Evolutionary conservation across 495 filamentous ascomycete species (phyloP), one percentile per base, ranked within the genome.

Genomic region (Platismatia glauca): DNA sequence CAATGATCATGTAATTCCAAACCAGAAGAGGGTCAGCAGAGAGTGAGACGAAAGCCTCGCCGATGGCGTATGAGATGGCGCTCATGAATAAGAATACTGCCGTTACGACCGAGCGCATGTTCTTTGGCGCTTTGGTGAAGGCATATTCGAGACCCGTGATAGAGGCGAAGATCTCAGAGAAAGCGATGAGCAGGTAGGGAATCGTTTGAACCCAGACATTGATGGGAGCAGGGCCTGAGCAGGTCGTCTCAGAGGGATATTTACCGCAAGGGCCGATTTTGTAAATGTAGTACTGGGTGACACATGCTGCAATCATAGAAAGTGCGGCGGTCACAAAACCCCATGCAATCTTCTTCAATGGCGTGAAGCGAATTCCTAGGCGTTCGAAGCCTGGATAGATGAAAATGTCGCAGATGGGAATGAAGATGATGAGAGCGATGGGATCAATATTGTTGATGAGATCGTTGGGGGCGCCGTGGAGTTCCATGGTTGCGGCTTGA

Each of bases 371-470:
- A 73, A 90, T 76, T 4, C 82, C 80, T 18, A 74, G 66, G 48
- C 79, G 82, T 58, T 86, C 82, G 16, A 92, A 73, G 13, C 68
- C 69, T 0, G 89, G 89, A 71, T 90, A 94, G 58, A 91, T 44
- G 59, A 89, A 48, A 7, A 78, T 72, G 67, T 94, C 89, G 63
- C 80, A 77, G 61, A 92, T 80, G 13, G 89, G 89, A 60, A 92
- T 90, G 67, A 91, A 81, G 72, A 94, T 88, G 71, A 92, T 80
- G 43, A 92, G 75, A 3, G 87, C 78, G 64, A 92, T 76, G 15
- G 89, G 88, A 70, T 92, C 85, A 31, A 93, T 79, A 70, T 92
- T 93, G 67, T 81, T 81, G 66, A 92, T 76, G 34, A 92, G 78
- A 69, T 93, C 89, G 75, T 91, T 89, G 55, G 89, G 89, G 0